These are phyloP conservation scores for Cicer arietinum DNA, from an alignment of 306 rosid species.

Conservation along the genomic window DNA sequence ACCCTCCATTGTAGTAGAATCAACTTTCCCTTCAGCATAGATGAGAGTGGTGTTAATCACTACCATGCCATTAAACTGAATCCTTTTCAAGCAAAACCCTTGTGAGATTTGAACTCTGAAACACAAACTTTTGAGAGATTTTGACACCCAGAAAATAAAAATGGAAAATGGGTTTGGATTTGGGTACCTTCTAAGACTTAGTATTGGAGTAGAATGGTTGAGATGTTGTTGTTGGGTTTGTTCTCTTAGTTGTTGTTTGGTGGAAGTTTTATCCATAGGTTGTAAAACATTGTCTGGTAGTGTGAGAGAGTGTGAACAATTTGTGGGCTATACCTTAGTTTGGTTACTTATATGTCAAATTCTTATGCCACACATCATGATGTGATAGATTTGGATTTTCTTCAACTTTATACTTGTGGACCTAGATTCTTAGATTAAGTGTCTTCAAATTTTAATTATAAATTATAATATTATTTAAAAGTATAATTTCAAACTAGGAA, in stretches of 20 bases:
- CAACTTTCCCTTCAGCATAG: slow-evolving; percentile 41
- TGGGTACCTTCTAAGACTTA: slow-evolving; percentile 43
- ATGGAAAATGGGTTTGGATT: slow-evolving; percentile 55
- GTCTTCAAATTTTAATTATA: too few species aligned
- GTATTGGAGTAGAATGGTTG: slow-evolving; percentile 55
- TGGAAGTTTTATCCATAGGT: slow-evolving; percentile 67
- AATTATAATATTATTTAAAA: too few species aligned
- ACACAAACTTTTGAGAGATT: slow-evolving; percentile 54
- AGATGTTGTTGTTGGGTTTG: slow-evolving; percentile 60
- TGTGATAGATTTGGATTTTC: not conserved
- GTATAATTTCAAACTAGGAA: too few species aligned
- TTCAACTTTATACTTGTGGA: not conserved
- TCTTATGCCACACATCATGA: not conserved
- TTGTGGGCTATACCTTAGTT: slow-evolving; percentile 37
- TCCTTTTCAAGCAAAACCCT: slow-evolving; percentile 60
- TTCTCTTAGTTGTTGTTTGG: slow-evolving; percentile 56
- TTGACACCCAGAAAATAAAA: slow-evolving; percentile 64
- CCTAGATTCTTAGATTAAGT: too few species aligned
- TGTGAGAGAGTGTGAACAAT: slow-evolving; percentile 34
- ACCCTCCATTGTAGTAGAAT: slow-evolving; percentile 59
- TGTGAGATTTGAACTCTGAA: slow-evolving; percentile 53
- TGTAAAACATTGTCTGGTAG: slow-evolving; percentile 62
- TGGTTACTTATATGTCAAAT: slow-evolving; percentile 44
- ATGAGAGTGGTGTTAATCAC: slow-evolving; percentile 60
- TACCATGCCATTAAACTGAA: slow-evolving; percentile 55